phyloP scores from a whole-genome alignment of 225 moss, liverwort and hornwort genomes.

The Straminergon stramineum region DNA sequence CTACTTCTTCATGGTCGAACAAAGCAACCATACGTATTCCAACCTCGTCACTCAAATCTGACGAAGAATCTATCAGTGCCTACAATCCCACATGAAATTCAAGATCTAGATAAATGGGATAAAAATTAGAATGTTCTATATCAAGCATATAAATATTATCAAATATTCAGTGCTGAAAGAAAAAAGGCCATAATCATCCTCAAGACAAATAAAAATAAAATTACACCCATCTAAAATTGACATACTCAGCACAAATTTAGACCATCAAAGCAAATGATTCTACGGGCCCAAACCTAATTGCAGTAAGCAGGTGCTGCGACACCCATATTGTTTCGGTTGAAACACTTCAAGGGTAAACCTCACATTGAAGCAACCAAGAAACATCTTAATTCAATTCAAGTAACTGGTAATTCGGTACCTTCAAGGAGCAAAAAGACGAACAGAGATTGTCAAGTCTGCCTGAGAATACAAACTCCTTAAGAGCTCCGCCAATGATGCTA shows the following conservation, averaged over 20 bases:
- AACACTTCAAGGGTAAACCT: not conserved
- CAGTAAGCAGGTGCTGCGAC: not conserved
- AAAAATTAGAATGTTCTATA: not conserved
- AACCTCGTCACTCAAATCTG: constrained; percentile 57
- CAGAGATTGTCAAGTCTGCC: constrained; percentile 96
- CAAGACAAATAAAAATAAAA: not conserved
- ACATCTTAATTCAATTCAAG: not conserved
- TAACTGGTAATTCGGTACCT: constrained; percentile 26
- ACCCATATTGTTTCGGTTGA: not conserved
- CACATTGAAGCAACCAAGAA: not conserved
- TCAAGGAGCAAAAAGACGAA: constrained; percentile 88
- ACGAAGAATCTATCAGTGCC: constrained; percentile 83
- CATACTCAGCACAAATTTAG: not conserved
- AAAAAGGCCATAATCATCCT: not conserved
- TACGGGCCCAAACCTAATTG: not conserved
- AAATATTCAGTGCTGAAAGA: not conserved
- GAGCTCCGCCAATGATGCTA: constrained; percentile 75
- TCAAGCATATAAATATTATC: not conserved
- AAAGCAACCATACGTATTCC: constrained; percentile 91
- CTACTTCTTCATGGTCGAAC: constrained; percentile 98
- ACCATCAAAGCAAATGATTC: not conserved
- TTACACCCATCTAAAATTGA: not conserved
- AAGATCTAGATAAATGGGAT: not conserved
- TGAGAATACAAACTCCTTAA: constrained; percentile 93
- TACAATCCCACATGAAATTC: constrained; percentile 7